These are phyloP conservation scores for Lachnellula subtilissima DNA, from an alignment of 2,329 filamentous ascomycete species.

Conservation along the genomic window DNA sequence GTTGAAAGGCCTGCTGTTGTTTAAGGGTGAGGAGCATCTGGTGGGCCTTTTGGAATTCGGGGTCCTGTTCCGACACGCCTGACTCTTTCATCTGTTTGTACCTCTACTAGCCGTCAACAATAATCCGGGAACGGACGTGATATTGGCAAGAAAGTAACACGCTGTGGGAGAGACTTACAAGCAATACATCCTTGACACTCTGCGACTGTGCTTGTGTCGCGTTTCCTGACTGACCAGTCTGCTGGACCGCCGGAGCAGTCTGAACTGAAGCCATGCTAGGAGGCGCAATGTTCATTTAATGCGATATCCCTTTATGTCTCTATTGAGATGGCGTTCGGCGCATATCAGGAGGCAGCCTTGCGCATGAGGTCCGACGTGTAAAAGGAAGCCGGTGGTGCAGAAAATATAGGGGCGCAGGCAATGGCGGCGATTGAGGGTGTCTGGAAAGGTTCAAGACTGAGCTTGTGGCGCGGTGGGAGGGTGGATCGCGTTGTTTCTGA, in stretches of 20 bases:
- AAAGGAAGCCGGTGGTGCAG: slow-evolving; percentile 8
- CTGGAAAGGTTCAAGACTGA: background rate
- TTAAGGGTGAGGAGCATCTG: slow-evolving; percentile 71
- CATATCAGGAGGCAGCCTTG: slow-evolving; percentile 33
- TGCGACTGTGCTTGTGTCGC: slow-evolving; percentile 69
- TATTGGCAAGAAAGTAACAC: slow-evolving; percentile 1
- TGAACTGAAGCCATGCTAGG: slow-evolving; percentile 75
- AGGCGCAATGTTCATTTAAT: slow-evolving; percentile 6
- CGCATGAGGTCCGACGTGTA: slow-evolving; percentile 29
- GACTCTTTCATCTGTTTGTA: slow-evolving; percentile 83
- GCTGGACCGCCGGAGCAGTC: slow-evolving; percentile 62
- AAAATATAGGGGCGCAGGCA: slow-evolving; percentile 17
- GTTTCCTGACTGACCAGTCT: slow-evolving; percentile 48
- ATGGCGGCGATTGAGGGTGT: slow-evolving; percentile 7
- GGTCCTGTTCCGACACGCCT: slow-evolving; percentile 75
- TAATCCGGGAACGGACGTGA: slow-evolving; percentile 1
- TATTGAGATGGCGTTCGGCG: slow-evolving; percentile 21
- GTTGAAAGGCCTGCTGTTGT: slow-evolving; percentile 43
- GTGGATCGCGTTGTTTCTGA: slow-evolving; percentile 29
- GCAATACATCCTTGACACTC: slow-evolving; percentile 64
- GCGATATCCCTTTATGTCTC: slow-evolving; percentile 12
- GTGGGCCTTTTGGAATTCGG: slow-evolving; percentile 79
- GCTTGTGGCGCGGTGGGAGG: slow-evolving; percentile 21
- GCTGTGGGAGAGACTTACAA: slow-evolving; percentile 43
- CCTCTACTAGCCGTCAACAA: slow-evolving; percentile 54